These are phyloP conservation scores for Papiliotrema laurentii DNA, from an alignment of 1,284 basidiomycete genomes.

Conservation along the genomic window DNA sequence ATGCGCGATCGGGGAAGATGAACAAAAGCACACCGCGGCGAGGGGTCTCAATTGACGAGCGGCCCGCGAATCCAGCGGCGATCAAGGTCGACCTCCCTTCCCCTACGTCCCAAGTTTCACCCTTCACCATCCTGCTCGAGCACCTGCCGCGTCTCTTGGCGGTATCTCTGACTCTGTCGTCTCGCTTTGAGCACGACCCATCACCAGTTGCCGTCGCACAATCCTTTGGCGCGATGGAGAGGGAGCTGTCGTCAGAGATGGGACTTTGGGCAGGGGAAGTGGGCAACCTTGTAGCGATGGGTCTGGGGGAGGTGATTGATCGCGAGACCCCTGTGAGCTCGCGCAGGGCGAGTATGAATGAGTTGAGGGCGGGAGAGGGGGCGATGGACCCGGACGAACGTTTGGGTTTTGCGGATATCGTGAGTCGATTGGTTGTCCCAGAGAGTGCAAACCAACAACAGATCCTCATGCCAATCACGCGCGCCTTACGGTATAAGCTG, in stretches of 20 bases:
- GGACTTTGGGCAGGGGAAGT: slow-evolving; percentile 25
- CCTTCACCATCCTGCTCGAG: slow-evolving; percentile 7
- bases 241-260: slow-evolving; percentile 15
- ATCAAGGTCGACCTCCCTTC: not conserved
- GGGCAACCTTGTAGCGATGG: slow-evolving; percentile 19
- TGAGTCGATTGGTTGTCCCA: slow-evolving; percentile 8
- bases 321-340: not conserved
- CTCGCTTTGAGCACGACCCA: slow-evolving; percentile 24
- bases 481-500: slow-evolving; percentile 27
- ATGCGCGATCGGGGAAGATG: too few relatives aligned
- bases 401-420: slow-evolving; percentile 24
- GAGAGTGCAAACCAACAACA: slow-evolving; percentile 2
- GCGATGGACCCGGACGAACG: slow-evolving; percentile 11
- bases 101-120: not conserved
- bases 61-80: not conserved
- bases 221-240: slow-evolving; percentile 26
- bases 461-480: slow-evolving; percentile 31
- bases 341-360: not conserved
- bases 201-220: slow-evolving; percentile 25
- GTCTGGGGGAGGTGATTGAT: slow-evolving; percentile 13
- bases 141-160: slow-evolving; percentile 20
- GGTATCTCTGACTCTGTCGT: slow-evolving; percentile 18
- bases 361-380: slow-evolving; percentile 2
- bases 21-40: too few relatives aligned
- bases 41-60: too few relatives aligned